Evolutionary conservation across 2,329 filamentous ascomycete genomes (phyloP).

Genomic region (Seiridium cupressi): DNA sequence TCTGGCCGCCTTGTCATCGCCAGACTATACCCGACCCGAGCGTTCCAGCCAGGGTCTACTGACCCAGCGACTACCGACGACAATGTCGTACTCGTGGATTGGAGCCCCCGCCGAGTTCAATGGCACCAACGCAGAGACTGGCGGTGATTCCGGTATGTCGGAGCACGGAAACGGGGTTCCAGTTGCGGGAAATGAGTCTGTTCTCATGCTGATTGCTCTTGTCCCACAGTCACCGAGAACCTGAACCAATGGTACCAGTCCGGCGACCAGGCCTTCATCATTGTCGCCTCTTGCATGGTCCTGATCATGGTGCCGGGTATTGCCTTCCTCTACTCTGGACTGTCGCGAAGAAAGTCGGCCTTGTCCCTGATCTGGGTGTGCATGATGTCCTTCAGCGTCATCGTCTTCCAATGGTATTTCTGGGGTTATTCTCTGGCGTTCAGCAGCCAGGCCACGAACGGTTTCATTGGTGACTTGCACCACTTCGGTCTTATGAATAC

Average conservation of each 20-base stretch:
- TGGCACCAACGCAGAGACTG: constrained; percentile 61
- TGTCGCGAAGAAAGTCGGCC: constrained; percentile 96
- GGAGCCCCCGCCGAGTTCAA: constrained; percentile 61
- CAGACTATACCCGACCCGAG: constrained; percentile 3
- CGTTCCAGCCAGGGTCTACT: background rate
- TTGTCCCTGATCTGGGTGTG: constrained; percentile 96
- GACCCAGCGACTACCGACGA: constrained; percentile 14
- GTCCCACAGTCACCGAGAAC: constrained; percentile 68
- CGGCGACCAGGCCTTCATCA: constrained; percentile 92
- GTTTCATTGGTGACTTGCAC: constrained; percentile 86
- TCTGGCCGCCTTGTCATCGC: background rate
- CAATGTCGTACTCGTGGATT: constrained; percentile 58
- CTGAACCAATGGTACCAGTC: constrained; percentile 93
- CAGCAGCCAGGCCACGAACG: constrained; percentile 75
- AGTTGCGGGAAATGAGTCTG: background rate
- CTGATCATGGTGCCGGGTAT: constrained; percentile 96
- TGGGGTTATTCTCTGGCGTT: constrained; percentile 98
- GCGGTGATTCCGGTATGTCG: constrained; percentile 76
- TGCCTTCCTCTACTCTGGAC: constrained; percentile 94
- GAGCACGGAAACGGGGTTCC: background rate
- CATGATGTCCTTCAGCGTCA: constrained; percentile 88
- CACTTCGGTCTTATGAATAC: constrained; percentile 89
- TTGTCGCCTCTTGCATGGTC: constrained; percentile 88
- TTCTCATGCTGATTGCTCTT: background rate
- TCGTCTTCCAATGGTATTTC: constrained; percentile 99